phyloP scores from a whole-genome alignment of 495 filamentous ascomycete genomes.

The Daldinia loculata region DNA sequence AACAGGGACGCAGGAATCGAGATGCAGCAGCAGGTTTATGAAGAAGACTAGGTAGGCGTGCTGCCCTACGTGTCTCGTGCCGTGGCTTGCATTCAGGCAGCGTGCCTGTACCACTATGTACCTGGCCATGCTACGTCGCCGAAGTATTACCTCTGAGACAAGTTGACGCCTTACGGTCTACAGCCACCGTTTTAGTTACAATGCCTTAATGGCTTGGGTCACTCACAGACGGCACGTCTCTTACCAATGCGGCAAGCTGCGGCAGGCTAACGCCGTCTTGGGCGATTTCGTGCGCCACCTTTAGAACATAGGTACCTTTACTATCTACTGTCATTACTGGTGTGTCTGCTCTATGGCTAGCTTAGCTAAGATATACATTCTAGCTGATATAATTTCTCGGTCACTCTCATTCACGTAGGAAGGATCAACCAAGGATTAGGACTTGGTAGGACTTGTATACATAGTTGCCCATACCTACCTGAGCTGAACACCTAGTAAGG shows the following conservation, averaged over 20 bases:
- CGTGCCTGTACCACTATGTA: neutral
- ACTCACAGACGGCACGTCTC: neutral
- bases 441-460: neutral
- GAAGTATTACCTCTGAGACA: neutral
- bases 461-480: neutral
- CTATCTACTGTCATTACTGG: neutral
- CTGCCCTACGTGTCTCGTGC: constrained; percentile 19
- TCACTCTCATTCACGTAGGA: constrained; percentile 40
- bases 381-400: constrained; percentile 52
- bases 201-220: neutral
- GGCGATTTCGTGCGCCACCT: neutral
- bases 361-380: constrained; percentile 24
- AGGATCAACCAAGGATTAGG: no score
- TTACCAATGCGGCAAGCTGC: neutral
- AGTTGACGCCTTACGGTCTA: neutral
- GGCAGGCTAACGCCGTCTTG: neutral
- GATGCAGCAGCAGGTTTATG: constrained; percentile 56
- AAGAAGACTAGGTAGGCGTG: constrained; percentile 39
- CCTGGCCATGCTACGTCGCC: neutral
- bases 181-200: neutral
- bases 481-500: neutral
- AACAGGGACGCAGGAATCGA: constrained; percentile 53
- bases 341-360: neutral
- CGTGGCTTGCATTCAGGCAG: neutral
- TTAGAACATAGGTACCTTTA: neutral